Percentiles rank a stretch among this genome's conserved stretches.
Evolutionary conservation across 164 flowering plant species (phyloP).

Genomic region (Cinnamomum micranthum): DNA sequence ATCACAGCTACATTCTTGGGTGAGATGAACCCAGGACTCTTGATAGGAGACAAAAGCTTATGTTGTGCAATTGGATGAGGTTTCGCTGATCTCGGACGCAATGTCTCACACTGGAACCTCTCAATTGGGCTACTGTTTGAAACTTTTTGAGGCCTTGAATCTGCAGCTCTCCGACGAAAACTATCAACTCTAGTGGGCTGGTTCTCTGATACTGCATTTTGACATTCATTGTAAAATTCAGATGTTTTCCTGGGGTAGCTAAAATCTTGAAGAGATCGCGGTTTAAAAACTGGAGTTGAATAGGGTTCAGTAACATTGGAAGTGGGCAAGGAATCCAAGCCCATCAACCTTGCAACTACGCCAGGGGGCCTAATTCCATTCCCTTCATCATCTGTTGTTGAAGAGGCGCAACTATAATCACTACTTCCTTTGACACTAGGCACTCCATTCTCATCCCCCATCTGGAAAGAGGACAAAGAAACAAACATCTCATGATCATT

Average conservation of each 20-base stretch:
- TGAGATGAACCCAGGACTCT: constrained; percentile 52
- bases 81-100: constrained; percentile 84
- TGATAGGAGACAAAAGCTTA: constrained; percentile 83
- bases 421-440: constrained; percentile 53
- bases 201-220: constrained; percentile 27
- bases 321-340: constrained; percentile 84
- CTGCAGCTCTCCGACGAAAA: constrained; percentile 27
- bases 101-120: constrained; percentile 71
- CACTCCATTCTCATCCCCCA: constrained; percentile 52
- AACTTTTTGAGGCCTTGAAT: constrained; percentile 40
- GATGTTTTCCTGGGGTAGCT: constrained; percentile 31
- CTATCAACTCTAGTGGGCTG: constrained; percentile 26
- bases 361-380: constrained; percentile 61
- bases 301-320: constrained; percentile 43
- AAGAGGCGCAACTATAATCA: constrained; percentile 83
- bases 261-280: constrained; percentile 46
- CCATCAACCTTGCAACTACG: constrained; percentile 97
- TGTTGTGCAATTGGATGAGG: constrained; percentile 65
- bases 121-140: constrained; percentile 17
- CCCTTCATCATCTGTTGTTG: constrained; percentile 79
- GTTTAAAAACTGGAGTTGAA: constrained; percentile 50
- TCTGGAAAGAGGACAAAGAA: constrained; percentile 25
- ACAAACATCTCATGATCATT: not conserved
- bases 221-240: constrained; percentile 33
- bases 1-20: constrained; percentile 66